Conservation (phyloP, 768 basidiomycete species). For the Mycena olivaceomarginata region DNA sequence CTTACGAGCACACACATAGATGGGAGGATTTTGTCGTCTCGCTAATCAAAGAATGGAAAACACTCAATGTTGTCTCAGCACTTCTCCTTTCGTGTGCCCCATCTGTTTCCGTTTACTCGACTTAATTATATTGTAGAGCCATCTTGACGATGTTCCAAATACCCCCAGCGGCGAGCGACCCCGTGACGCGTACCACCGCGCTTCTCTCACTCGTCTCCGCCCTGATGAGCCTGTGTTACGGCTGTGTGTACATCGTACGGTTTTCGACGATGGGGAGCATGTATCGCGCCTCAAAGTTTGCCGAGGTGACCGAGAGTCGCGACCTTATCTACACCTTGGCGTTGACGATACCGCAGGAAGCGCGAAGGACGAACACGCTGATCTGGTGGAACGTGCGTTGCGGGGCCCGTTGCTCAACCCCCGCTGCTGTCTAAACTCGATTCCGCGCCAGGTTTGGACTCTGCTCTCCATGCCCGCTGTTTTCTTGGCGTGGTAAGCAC, state of each 20-base stretch:
- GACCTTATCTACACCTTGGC: neutral
- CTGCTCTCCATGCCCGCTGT: constrained; percentile 78
- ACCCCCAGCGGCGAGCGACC: constrained; percentile 71
- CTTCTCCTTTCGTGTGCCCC: constrained; percentile 66
- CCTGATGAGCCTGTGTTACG: constrained; percentile 82
- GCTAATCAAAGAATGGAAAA: constrained; percentile 85
- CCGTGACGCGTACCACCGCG: constrained; percentile 77
- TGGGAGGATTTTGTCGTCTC: constrained; percentile 87
- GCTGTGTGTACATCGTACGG: constrained; percentile 83
- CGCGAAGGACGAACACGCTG: constrained; percentile 58
- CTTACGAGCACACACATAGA: constrained; percentile 56
- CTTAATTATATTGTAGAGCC: constrained; percentile 62
- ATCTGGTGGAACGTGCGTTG: constrained; percentile 66
- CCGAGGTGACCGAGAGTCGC: constrained; percentile 66
- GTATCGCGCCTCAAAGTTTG: constrained; percentile 83
- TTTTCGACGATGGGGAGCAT: constrained; percentile 85
- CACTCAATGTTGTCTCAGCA: constrained; percentile 83
- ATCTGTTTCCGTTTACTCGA: neutral
- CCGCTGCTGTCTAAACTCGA: neutral
- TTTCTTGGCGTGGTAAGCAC: constrained; percentile 79
- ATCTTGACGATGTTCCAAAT: constrained; percentile 84
- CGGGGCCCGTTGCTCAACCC: neutral
- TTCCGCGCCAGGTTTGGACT: constrained; percentile 65
- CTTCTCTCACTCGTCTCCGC: constrained; percentile 80
- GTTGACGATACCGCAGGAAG: constrained; percentile 65